phyloP scores from a whole-genome alignment of 495 filamentous ascomycete genomes.

The Xylaria flabelliformis region DNA sequence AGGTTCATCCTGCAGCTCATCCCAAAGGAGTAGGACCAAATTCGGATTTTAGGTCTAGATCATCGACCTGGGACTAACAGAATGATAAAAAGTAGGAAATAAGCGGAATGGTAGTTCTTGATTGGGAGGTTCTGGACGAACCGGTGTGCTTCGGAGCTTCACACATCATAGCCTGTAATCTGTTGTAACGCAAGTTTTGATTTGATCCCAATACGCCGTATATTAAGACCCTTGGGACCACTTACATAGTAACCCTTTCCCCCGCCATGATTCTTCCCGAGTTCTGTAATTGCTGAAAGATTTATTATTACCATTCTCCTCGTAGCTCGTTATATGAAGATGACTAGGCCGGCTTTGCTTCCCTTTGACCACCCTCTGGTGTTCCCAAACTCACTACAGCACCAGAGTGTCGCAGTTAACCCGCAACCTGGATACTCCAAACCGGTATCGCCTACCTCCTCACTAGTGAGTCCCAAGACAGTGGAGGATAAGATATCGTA shows the following conservation, averaged over 20 bases:
- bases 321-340: not conserved
- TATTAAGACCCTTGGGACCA: not conserved
- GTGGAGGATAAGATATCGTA: conserved; percentile 1
- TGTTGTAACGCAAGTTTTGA: not conserved
- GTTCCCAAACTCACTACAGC: not conserved
- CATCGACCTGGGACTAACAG: not conserved
- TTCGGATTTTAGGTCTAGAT: not conserved
- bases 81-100: not conserved
- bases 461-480: not conserved
- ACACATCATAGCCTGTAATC: not conserved
- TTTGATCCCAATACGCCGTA: not conserved
- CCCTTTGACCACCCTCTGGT: conserved; percentile 6
- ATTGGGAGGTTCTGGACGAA: not conserved
- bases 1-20: not conserved
- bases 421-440: conserved; percentile 3
- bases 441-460: not conserved
- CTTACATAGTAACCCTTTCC: not conserved
- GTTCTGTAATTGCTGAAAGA: not conserved
- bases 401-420: not conserved
- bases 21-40: conserved; percentile 13
- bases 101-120: not conserved
- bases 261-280: not conserved
- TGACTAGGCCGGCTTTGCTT: not conserved
- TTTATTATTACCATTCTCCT: not conserved
- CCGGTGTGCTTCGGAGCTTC: not conserved